These are phyloP conservation scores for Sophora flavescens DNA, from an alignment of 306 rosid species.

Conservation along the genomic window DNA sequence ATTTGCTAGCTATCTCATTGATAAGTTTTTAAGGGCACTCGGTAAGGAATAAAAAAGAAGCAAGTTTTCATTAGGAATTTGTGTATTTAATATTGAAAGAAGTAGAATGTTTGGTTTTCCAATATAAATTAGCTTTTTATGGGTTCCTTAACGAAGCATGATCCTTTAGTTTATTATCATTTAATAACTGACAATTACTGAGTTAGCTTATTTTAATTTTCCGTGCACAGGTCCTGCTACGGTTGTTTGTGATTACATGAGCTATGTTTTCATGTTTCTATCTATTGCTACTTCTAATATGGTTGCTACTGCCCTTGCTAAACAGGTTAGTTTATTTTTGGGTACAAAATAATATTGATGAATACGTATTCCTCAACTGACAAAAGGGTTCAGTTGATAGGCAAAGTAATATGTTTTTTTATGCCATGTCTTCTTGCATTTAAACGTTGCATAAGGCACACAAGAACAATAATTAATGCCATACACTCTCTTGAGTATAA, in stretches of 20 bases:
- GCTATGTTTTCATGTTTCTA: conserved; percentile 90
- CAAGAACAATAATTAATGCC: not conserved
- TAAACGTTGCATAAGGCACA: not conserved
- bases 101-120: no score
- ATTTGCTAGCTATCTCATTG: no score
- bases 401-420: not conserved
- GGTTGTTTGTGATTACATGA: conserved; percentile 80
- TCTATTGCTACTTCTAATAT: conserved; percentile 92
- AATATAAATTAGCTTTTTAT: no score
- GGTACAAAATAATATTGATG: not conserved
- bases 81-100: no score
- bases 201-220: conserved; percentile 22
- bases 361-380: not conserved
- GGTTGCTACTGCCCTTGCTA: conserved; percentile 93
- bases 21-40: not conserved
- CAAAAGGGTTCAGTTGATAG: not conserved
- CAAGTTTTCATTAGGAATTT: no score
- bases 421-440: not conserved
- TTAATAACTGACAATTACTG: not conserved
- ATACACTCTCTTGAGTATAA: not conserved
- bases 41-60: no score
- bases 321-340: conserved; percentile 59
- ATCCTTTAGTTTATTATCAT: no score
- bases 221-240: conserved; percentile 80
- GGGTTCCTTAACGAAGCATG: no score